These are phyloP conservation scores for Quercus mongolica DNA, from an alignment of 306 rosid species.

Conservation along the genomic window DNA sequence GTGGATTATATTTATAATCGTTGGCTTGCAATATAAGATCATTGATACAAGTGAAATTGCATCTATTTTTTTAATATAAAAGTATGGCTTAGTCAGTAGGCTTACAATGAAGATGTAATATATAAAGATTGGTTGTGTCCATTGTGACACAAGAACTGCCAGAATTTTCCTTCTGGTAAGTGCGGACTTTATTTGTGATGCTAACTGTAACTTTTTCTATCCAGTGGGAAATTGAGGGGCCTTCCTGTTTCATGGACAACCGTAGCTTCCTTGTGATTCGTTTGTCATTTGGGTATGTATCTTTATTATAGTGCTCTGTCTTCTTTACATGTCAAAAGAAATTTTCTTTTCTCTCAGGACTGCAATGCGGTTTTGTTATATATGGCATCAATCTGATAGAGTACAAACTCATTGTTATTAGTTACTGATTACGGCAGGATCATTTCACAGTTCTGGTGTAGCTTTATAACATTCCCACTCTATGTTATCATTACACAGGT, in stretches of 20 bases:
- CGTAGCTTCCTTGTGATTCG: slow-evolving; percentile 53
- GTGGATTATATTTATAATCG: not conserved
- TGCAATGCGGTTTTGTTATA: not conserved
- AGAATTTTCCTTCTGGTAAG: not conserved
- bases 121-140: not conserved
- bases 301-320: not conserved
- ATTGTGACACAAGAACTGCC: not conserved
- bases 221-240: slow-evolving; percentile 80
- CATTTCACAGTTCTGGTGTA: slow-evolving; percentile 83
- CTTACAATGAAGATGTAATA: not conserved
- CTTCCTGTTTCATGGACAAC: slow-evolving; percentile 89
- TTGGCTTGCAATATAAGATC: not conserved
- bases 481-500: slow-evolving; percentile 92
- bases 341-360: not conserved
- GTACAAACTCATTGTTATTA: not conserved
- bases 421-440: slow-evolving; percentile 43
- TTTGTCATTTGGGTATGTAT: slow-evolving; percentile 67
- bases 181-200: not conserved
- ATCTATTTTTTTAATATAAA: not conserved
- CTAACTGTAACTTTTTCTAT: slow-evolving; percentile 10
- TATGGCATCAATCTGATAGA: slow-evolving; percentile 2
- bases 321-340: not conserved
- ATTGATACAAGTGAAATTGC: not conserved
- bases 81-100: not conserved
- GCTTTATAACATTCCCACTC: slow-evolving; percentile 87